Conservation (phyloP, 495 filamentous ascomycete species). For the Xylaria longipes region DNA sequence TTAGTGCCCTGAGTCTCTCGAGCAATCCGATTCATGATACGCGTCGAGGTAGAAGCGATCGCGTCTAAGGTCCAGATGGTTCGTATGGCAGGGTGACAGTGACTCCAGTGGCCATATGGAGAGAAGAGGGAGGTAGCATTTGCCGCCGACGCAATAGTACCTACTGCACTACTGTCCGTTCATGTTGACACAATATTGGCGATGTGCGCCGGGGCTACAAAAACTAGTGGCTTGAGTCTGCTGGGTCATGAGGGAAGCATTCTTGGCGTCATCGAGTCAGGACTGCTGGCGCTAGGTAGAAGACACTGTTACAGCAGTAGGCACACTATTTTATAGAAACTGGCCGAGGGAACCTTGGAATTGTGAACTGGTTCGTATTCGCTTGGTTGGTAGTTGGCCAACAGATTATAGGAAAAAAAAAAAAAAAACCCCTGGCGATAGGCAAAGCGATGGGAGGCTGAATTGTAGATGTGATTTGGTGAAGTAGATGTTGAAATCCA, state of each 20-base stretch:
- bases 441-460: background rate
- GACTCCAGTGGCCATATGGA: background rate
- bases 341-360: background rate
- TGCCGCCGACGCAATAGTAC: background rate
- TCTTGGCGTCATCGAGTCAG: constrained; percentile 12
- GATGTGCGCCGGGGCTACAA: constrained; percentile 15
- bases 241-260: background rate
- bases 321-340: background rate
- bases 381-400: background rate
- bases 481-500: background rate
- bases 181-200: constrained; percentile 8
- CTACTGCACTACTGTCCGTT: background rate
- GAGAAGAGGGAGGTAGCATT: background rate
- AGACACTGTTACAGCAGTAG: background rate
- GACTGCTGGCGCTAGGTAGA: background rate
- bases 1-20: background rate
- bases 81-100: constrained; percentile 2
- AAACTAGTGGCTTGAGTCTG: constrained; percentile 9
- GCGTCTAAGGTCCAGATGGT: background rate
- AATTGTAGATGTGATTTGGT: background rate
- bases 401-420: background rate
- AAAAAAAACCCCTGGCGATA: background rate
- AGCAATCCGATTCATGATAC: background rate
- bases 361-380: background rate
- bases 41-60: constrained; percentile 2